Percentiles rank a stretch among this genome's conserved stretches.
Conservation (phyloP, 225 moss, liverwort and hornwort genomes). For the Anthoceros angustus region DNA sequence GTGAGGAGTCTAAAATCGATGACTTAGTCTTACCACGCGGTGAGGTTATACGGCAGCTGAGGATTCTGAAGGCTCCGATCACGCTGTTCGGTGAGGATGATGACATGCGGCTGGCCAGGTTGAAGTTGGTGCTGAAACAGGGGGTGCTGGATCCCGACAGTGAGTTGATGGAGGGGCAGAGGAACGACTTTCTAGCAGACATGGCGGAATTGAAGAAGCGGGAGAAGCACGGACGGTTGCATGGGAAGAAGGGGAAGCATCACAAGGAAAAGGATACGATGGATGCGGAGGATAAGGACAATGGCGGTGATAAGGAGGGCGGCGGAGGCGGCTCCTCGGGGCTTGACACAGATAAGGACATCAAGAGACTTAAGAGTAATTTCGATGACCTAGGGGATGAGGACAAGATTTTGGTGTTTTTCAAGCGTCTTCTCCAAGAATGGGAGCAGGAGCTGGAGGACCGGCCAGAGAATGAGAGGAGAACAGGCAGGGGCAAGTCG, state of each 20-base stretch:
- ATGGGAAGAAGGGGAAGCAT: constrained; percentile 80
- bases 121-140: constrained; percentile 74
- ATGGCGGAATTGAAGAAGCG: constrained; percentile 89
- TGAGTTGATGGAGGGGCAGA: constrained; percentile 95
- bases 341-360: constrained; percentile 87
- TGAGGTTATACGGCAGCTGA: constrained; percentile 75
- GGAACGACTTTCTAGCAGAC: constrained; percentile 84
- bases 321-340: constrained; percentile 88
- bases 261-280: constrained; percentile 53
- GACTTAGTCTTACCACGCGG: constrained; percentile 52
- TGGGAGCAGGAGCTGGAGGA: constrained; percentile 95
- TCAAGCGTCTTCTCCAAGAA: constrained; percentile 80
- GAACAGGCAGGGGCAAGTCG: constrained; percentile 95
- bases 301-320: constrained; percentile 82
- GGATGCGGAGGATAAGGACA: constrained; percentile 79
- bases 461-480: constrained; percentile 52
- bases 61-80: constrained; percentile 70
- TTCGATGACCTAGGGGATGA: constrained; percentile 89
- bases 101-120: constrained; percentile 48
- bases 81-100: constrained; percentile 90
- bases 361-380: constrained; percentile 85
- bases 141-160: constrained; percentile 68
- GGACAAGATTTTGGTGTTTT: constrained; percentile 94
- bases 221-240: constrained; percentile 81
- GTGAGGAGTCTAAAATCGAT: constrained; percentile 41